These are phyloP conservation scores for Rugosomyces carneus DNA, from an alignment of 1,284 basidiomycete species.

Conservation along the genomic window DNA sequence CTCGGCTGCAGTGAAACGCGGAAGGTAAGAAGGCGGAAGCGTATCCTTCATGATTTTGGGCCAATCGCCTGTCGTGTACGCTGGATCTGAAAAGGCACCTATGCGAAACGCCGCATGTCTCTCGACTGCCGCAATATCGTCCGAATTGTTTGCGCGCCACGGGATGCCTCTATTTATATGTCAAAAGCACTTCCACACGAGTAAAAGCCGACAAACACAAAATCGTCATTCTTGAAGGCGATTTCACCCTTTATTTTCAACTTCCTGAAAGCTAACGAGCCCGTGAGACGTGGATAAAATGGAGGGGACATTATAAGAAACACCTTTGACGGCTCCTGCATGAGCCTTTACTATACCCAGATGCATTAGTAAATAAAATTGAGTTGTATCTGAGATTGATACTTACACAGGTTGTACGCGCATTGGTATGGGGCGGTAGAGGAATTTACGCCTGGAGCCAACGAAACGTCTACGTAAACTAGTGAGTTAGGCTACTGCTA, in stretches of 20 bases:
- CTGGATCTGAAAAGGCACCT: conserved; percentile 38
- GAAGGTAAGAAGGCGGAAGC: conserved; percentile 35
- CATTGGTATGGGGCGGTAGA: conserved; percentile 38
- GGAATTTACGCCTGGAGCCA: conserved; percentile 35
- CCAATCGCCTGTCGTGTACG: conserved; percentile 43
- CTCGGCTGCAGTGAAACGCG: conserved; percentile 38
- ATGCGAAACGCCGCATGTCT: conserved; percentile 41
- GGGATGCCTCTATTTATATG: conserved; percentile 31
- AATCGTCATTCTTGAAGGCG: conserved; percentile 43
- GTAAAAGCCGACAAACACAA: conserved; percentile 27
- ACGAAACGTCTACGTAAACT: conserved; percentile 25
- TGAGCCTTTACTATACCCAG: conserved; percentile 37
- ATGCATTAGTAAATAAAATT: too few species aligned
- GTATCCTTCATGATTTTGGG: conserved; percentile 40
- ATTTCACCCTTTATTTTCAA: conserved; percentile 43
- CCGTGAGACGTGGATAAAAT: not conserved
- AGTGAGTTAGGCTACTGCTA: not conserved
- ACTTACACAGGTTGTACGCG: conserved; percentile 36
- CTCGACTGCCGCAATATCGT: conserved; percentile 37
- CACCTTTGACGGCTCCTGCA: conserved; percentile 40
- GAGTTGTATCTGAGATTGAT: not conserved
- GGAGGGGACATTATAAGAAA: conserved; percentile 15
- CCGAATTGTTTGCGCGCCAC: conserved; percentile 38
- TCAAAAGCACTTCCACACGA: not conserved
- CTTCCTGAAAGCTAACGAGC: conserved; percentile 33